Percentiles rank a stretch among this genome's conserved stretches.
phyloP scores from a whole-genome alignment of 495 filamentous ascomycete species.

The Hypoxylon cercidicola region DNA sequence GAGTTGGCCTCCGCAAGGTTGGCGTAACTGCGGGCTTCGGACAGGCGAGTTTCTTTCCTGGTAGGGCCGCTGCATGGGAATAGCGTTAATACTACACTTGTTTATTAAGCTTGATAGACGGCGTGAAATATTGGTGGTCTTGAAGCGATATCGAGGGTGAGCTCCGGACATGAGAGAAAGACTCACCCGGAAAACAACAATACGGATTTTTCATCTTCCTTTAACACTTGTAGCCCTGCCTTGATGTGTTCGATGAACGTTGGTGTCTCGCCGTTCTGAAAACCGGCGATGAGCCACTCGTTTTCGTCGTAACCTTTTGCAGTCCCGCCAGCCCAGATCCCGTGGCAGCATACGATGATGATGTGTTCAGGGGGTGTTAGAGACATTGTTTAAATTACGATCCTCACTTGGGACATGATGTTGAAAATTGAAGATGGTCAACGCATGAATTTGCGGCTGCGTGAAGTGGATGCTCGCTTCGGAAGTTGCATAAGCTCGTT shows the following conservation, averaged over 20 bases:
- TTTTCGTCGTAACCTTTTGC: slow-evolving; percentile 64
- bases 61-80: slow-evolving; percentile 67
- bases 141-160: no score
- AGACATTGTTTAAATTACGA: background rate
- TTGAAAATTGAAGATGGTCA: background rate
- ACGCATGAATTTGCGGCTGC: background rate
- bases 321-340: slow-evolving; percentile 76
- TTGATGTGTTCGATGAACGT: slow-evolving; percentile 79
- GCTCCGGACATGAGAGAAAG: no score
- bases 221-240: slow-evolving; percentile 64
- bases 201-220: slow-evolving; percentile 52
- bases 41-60: slow-evolving; percentile 61
- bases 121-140: no score
- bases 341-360: slow-evolving; percentile 84
- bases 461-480: background rate
- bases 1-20: slow-evolving; percentile 56
- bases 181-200: slow-evolving; percentile 77
- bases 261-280: slow-evolving; percentile 75
- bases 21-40: slow-evolving; percentile 76
- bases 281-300: slow-evolving; percentile 79
- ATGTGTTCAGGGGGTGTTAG: slow-evolving; percentile 55
- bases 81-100: slow-evolving; percentile 9
- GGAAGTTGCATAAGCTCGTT: slow-evolving; percentile 1
- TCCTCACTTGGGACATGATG: background rate
- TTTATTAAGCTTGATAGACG: background rate